Evolutionary conservation across 1,284 basidiomycete species (phyloP), one percentile per base, ranked within the genome.

Genomic region (Trametes polyzona): DNA sequence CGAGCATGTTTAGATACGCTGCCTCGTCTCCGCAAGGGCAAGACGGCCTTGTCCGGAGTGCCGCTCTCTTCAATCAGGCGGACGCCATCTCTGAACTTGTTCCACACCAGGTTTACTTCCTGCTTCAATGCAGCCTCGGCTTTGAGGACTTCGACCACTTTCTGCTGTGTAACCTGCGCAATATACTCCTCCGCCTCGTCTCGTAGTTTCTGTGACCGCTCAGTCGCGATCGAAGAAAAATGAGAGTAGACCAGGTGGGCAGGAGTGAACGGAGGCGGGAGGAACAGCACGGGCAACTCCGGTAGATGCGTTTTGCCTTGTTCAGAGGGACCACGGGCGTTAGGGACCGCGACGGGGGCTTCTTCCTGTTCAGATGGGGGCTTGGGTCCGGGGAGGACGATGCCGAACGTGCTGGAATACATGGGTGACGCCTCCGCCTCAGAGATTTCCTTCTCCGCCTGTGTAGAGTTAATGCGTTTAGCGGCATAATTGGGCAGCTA

Each of bases 211-310:
- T 83, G 73, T 1, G 89, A 89, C 64, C 81, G 74, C 33, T 77
- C 72, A 17, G 73, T 70, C 21, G 89, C 90, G 51, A 85, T 66
- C 29, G 80, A 76, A 29, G 86, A 80, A 30, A 93, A 76, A 67
- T 87, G 82, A 32, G 76, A 62, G 67, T 92, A 93, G 40, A 87
- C 82, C 8, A 84, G 82, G 64, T 92, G 88, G 21, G 84, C 84
- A 12, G 90, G 86, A 0, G 87, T 84, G 70, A 90, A 92, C 10
- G 90, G 90, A 16, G 87, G 83, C 19, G 88, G 88, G 27, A 84
- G 81, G 68, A 92, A 88, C 27, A 92, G 72, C 3, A 86, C 67
- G 42, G 71, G 71, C 46, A 78, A 66, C 49, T 71, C 69, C 57
- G 71, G 70, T 46, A 75, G 69, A 55, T 71, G 68, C 39, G 39